Evolutionary conservation across 2,329 filamentous ascomycete species (phyloP), one percentile per base, ranked within the genome.

Genomic region (Magnaporthiopsis poae): DNA sequence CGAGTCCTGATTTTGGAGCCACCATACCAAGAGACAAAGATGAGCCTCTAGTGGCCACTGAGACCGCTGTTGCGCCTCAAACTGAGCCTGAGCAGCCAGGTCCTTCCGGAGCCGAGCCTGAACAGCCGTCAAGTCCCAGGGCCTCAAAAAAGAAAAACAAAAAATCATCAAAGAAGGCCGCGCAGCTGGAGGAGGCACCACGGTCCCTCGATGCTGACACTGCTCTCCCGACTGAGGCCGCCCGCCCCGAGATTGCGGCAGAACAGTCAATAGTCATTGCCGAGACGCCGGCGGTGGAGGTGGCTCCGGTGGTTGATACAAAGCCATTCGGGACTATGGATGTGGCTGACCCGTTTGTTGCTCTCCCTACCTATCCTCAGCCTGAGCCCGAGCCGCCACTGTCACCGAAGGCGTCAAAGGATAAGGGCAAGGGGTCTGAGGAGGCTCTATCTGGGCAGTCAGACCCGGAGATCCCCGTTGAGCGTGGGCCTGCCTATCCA

Each of bases 341-440:
- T 3, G 4, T 39, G 18, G 33, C 33, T 15, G 61, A 62, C 2
- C 27, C 61, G 1, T 21, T 18, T 36, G 21, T 18, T 25, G 13
- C 12, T n/a, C 15, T 4, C 2, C 33, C 33, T 29, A 15, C 64
- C 13, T 52, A 35, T 12, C 15, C 31, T 21, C 29, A 25, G 63
- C 13, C 15, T 11, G 31, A 56, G 46, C 46, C 21, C 8, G 21
- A 56, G 18, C 31, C 15, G 63, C 39, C 39, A 11, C 52, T 27
- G n/a, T 61, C 61, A n/a, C 33, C 61, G 15, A 21, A 15, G 21
- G 11, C 61, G 7, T 39, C 61, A 21, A 62, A 33, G 61, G 36
- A 62, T 18, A 60, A 46, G n/a, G 18, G 25, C 60, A 62, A 66
- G 36, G 29, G 60, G 39, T 66, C 65, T 2, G 63, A 52, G 29